A percentile compares a stretch with the other conserved stretches of the same genome.
phyloP scores from a whole-genome alignment of 257 asterid genomes.

The Solanum medicagineum region DNA sequence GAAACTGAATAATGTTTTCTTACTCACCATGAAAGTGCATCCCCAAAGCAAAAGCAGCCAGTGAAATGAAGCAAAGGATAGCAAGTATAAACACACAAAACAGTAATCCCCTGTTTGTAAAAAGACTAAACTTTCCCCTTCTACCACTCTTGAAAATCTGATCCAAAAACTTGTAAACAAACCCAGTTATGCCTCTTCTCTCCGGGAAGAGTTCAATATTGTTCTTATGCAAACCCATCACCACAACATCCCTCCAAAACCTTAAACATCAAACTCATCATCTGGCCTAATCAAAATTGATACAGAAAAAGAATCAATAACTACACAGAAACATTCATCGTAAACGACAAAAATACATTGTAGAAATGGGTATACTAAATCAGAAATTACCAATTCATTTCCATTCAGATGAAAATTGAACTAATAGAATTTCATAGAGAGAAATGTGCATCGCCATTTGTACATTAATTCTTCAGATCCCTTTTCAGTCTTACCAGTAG shows the following conservation, averaged over 20 bases:
- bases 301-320: not conserved
- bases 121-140: conserved; percentile 40
- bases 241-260: conserved; percentile 16
- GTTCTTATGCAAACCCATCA: conserved; percentile 39
- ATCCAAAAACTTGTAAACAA: conserved; percentile 23
- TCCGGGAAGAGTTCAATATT: conserved; percentile 24
- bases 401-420: too few relatives aligned
- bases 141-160: conserved; percentile 21
- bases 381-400: not conserved
- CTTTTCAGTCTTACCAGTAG: not conserved
- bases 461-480: not conserved
- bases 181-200: conserved; percentile 23
- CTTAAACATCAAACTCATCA: conserved; percentile 24
- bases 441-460: not conserved
- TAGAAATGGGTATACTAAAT: not conserved
- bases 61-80: conserved; percentile 38
- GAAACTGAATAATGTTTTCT: not conserved
- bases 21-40: conserved; percentile 65
- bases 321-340: not conserved
- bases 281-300: conserved; percentile 14
- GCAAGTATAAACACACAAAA: conserved; percentile 44
- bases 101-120: conserved; percentile 33
- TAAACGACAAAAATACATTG: not conserved
- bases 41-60: conserved; percentile 47
- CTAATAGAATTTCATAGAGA: not conserved